Base-by-base conservation (phyloP, 768 basidiomycete species). In the Termitomyces sp. region DNA sequence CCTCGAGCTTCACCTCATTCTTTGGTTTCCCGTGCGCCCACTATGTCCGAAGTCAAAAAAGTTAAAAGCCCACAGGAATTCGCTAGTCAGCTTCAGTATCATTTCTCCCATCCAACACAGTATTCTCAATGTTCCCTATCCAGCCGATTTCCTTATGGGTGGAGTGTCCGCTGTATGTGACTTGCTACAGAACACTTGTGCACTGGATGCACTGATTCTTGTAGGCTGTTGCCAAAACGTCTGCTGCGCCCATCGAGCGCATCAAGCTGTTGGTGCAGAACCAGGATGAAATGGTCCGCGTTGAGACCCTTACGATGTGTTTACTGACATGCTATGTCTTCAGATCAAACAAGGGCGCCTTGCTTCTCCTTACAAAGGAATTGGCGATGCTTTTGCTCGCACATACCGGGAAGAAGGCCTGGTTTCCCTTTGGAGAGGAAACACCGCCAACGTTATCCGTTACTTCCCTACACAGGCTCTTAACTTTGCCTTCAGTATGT, bases 401-500 rank as follows among this genome's bases (percentile, higher is more conserved):
- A 98, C 95, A 60, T 96, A 95, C 84, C 78, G 75, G 67, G 96
- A 98, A 18, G 97, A 99, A 82, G 97, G 97, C 75, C 78, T 96
- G 52, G 82, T 94, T 62, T 91, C 97, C 24, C 82, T 99, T 71
- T 98, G 97, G 97, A 82, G 97, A 80, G 97, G 97, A 76, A 99
- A 98, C 88, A 98, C 95, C 58, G 96, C 97, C 84, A 99, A 99
- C 81, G 97, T 99, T 80, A 97, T 99, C 81, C 95, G 97, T 74
- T 99, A 98, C 91, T 99, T 99, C 93, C 97, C 97, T 53, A 99
- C 97, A 57, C 96, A 98, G 77, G 97, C 97, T 45, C 80, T 98
- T 68, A 99, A 99, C 91, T 98, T 99, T 70, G 96, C 96, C 73
- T 98, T 98, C 90, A 98, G 92, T 96, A 67, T 67, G 94, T 85